Percentiles rank a stretch among this genome's conserved stretches.
Evolutionary conservation across 140 eudicot species (phyloP).

Genomic region (Cichorium intybus): DNA sequence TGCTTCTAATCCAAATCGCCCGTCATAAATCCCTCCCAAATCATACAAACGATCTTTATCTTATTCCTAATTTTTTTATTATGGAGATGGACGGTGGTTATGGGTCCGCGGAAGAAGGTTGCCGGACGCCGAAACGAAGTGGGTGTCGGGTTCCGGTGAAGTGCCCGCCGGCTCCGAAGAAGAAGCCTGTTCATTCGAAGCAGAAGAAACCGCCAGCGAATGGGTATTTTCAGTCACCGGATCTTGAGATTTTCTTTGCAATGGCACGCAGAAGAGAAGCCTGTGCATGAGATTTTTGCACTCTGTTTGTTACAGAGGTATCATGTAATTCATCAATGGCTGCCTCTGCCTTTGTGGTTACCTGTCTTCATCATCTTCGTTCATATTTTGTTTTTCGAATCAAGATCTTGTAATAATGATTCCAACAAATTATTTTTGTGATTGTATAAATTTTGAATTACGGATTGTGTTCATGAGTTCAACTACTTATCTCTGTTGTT

Average conservation of each 20-base stretch:
- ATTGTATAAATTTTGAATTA: not conserved
- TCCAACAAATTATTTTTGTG: not conserved
- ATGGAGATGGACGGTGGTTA: conserved; percentile 41
- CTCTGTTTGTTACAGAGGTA: not conserved
- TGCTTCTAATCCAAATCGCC: conserved; percentile 1
- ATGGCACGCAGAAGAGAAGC: conserved; percentile 40
- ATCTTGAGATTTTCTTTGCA: conserved; percentile 46
- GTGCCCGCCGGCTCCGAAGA: conserved; percentile 69
- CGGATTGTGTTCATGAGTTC: not conserved
- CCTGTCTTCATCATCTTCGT: not conserved
- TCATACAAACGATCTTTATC: not conserved
- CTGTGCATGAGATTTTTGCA: conserved; percentile 3
- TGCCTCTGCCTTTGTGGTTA: not conserved
- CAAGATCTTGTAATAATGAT: not conserved
- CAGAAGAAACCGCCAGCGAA: conserved; percentile 41
- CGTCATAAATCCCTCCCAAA: not conserved
- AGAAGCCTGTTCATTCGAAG: conserved; percentile 37
- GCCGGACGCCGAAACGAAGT: conserved; percentile 52
- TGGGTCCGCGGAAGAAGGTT: conserved; percentile 43
- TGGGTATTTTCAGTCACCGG: conserved; percentile 59
- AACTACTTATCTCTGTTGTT: not conserved
- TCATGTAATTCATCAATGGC: conserved; percentile 8
- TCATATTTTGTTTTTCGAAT: not conserved
- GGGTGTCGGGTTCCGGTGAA: conserved; percentile 27
- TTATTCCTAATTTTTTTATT: not conserved